Evolutionary conservation across 257 asterid species (phyloP), one percentile per base, ranked within the genome.

Genomic region (Gynochthodes officinalis): DNA sequence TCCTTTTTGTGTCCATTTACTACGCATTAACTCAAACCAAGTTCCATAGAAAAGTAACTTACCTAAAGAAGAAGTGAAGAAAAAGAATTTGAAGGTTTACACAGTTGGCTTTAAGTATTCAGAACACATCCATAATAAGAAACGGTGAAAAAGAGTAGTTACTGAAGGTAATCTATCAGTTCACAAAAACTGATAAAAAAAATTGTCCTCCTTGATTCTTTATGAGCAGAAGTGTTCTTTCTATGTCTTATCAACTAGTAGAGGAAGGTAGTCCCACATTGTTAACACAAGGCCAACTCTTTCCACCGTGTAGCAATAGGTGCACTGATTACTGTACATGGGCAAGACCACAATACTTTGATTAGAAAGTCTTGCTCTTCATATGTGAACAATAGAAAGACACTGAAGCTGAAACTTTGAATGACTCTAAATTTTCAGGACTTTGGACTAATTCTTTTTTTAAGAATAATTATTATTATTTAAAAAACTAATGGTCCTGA

Each of bases 41-140:
- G 16, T 43, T 19, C n/a, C 37, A 5, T 5, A 43, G 37, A n/a
- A 11, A 16, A n/a, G 33, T 4, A 44, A 11, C 19, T 8, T 8
- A 25, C 7, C 50, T n/a, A 64, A 72, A 61, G 4, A 50, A 53
- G 21, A 21, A 19, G 14, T 2, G 30, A 1, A 53, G 28, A n/a
- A 37, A 37, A 37, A 37, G 69, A 64, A 64, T 15, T 33, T 40
- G 50, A 64, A n/a, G 69, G 52, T 37, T 27, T 46, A 66, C 25
- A 66, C 25, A 43, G 71, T 2, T 44, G 33, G 42, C 42, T 2
- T 2, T 37, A 37, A 37, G 7, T 2, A 37, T 37, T 37, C 42
- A 37, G 42, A 37, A 37, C 42, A 37, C 6, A 37, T 37, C 6
- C 6, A 37, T 37, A 37, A 7, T 37, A 37, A 37, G 7, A 7